Conservation (phyloP, 352 stramenopile genomes). For the Elongisporangium anandrum region DNA sequence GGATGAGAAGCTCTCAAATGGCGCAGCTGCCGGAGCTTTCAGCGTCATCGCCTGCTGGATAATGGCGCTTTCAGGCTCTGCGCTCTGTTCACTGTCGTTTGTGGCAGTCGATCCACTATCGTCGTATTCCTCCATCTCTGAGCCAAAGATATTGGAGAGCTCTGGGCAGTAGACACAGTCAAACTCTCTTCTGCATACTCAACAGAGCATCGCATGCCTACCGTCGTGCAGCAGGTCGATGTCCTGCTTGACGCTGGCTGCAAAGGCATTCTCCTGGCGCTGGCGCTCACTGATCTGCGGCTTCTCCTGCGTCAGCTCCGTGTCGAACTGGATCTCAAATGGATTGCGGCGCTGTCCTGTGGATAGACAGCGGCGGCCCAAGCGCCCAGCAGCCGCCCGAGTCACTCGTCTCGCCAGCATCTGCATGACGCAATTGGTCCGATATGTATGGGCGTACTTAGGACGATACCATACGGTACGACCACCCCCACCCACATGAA, state of each 20-base stretch:
- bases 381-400: not conserved
- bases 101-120: conserved; percentile 1
- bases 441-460: not conserved
- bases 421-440: not conserved
- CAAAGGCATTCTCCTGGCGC: conserved; percentile 11
- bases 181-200: too few relatives aligned
- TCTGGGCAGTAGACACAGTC: conserved; percentile 15
- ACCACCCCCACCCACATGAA: not conserved
- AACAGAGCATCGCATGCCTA: conserved; percentile 6
- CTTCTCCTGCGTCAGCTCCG: conserved; percentile 30
- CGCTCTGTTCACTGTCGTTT: not conserved
- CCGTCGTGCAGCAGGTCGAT: conserved; percentile 42
- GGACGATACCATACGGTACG: not conserved
- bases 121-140: conserved; percentile 32
- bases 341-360: conserved; percentile 4
- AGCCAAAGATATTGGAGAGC: conserved; percentile 45
- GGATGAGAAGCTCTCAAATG: conserved; percentile 4
- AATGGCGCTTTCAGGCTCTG: not conserved
- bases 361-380: not conserved
- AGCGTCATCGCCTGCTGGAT: not conserved
- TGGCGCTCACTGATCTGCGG: conserved; percentile 7
- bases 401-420: conserved; percentile 1
- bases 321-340: conserved; percentile 43
- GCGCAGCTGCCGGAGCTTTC: not conserved
- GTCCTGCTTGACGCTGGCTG: conserved; percentile 19